Evolutionary conservation across 352 stramenopile species (phyloP), one percentile per base, ranked within the genome.

Genomic region (Pythium aquatile): DNA sequence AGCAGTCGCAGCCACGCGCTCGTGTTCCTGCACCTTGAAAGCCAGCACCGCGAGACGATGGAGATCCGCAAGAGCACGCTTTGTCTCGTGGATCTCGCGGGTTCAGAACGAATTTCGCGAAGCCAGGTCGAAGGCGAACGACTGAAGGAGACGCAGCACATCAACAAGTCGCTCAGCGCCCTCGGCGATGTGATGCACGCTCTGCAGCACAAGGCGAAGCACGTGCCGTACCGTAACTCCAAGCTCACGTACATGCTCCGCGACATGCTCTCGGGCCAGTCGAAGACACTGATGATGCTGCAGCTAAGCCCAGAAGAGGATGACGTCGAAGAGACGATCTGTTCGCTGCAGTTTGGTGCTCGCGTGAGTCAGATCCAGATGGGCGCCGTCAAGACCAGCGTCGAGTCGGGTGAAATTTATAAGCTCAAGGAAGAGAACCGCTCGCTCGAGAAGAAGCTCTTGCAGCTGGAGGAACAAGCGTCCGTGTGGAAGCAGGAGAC

Each of bases 101-200:
- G 95, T n/a, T 98, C 96, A 8, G 97, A 99, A 68, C 87, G 96
- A 30, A 88, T 98, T 48, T 87, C 82, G 33, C 82, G 84, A n/a
- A 93, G 82, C 46, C 78, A 92, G 67, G 87, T 94, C 10, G 78
- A 91, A 42, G 88, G 83, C 17, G 86, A 96, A 33, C 83, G 85
- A 0, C 73, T 99, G 42, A 97, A 98, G 63, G 97, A 99, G 67
- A 97, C 97, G 13, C 94, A 98, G 66, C 91, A 98, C 69, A 99
- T 99, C 71, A 99, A 99, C 89, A 99, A 99, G 79, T 98, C 90
- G 53, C 82, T 99, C 28, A 93, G 89, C 17, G 97, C 97, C 40
- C 83, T 99, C 24, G 96, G 96, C 42, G 97, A 99, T 77, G 98
- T 99, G 16, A 98, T 99, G 62, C 83, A 97, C 44, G 90, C 88